Evolutionary conservation across 2,329 filamentous ascomycete species (phyloP), one percentile per base, ranked within the genome.

Genomic region (Aureobasidium sp.): DNA sequence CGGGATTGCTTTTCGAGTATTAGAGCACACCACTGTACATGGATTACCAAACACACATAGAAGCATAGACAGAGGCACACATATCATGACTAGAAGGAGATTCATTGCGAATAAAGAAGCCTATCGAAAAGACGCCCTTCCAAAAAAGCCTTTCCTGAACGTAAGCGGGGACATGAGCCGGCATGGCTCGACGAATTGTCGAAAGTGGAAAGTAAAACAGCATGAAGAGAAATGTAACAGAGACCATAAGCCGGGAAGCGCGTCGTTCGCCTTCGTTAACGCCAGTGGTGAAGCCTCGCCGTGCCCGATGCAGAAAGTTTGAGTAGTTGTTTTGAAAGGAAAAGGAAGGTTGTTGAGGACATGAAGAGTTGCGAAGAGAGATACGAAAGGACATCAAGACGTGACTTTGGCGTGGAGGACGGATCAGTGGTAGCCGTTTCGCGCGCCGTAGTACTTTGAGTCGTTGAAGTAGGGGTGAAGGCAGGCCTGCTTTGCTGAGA

Each of bases 401-500:
- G 54, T 58, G 42, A 42, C 30, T n/a, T 16, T 3, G 41, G 11
- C 5, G 41, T 21, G n/a, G n/a, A 25, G 15, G 37, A 21, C 25
- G 21, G 30, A 50, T 54, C 42, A 65, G 55, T 69, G 65, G 52
- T 66, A 69, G 15, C 67, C 67, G 62, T 69, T 69, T 53, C 59
- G 52, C 37, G 62, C 63, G 21, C 50, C 50, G 42, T 64, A 61
- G 59, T 63, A 61, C 36, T 63, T 63, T 45, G 64, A 63, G 25
- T 70, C 67, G 5, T 54, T 59, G 64, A 96, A 96, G 78, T 96
- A 96, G 9, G 89, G 86, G 72, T 96, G 91, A 68, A 86, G 81
- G 72, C 89, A 90, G 13, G 91, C 87, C 73, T 91, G 88, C 80
- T 96, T 96, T 58, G 92, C 91, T 7, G 90, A 95, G 68, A 96